A percentile compares a stretch with the other conserved stretches of the same genome.
Conservation (phyloP, 441 rosid genomes). For the Eutrema salsugineum region DNA sequence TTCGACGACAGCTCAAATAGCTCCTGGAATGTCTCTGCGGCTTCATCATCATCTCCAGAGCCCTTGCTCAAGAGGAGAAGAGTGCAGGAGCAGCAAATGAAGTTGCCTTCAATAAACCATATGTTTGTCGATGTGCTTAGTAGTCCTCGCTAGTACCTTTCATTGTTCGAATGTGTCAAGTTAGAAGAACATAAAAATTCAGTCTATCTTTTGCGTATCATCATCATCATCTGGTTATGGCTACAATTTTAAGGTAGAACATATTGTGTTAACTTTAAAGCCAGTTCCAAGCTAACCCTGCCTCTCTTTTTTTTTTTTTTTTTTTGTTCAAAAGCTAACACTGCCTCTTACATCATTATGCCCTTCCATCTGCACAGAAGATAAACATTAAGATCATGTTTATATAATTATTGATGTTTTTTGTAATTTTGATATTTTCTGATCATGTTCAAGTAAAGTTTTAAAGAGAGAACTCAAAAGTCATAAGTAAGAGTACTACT, state of each 20-base stretch:
- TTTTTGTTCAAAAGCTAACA: too few species aligned
- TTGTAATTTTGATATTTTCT: neutral
- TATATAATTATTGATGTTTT: neutral
- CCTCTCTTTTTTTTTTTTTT: too few species aligned
- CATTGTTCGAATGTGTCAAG: neutral
- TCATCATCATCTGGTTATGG: neutral
- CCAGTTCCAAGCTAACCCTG: neutral
- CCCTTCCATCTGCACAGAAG: neutral
- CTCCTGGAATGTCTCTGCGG: conserved; percentile 27
- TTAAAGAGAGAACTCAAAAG: conserved; percentile 1
- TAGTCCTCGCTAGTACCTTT: conserved; percentile 44
- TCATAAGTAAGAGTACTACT: conserved; percentile 3
- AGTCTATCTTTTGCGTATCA: neutral
- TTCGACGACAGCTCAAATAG: conserved; percentile 42
- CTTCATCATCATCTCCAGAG: conserved; percentile 41
- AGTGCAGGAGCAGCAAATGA: conserved; percentile 63
- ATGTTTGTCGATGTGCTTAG: conserved; percentile 63
- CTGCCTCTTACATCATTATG: neutral
- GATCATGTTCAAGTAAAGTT: neutral
- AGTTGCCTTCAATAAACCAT: conserved; percentile 52
- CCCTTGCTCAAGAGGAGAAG: conserved; percentile 60
- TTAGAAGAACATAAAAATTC: conserved; percentile 14
- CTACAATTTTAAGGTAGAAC: neutral
- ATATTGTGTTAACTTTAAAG: conserved; percentile 19
- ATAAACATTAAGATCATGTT: neutral